phyloP scores from a whole-genome alignment of 1,139 yeast species.

The Suhomyces coccinellae region DNA sequence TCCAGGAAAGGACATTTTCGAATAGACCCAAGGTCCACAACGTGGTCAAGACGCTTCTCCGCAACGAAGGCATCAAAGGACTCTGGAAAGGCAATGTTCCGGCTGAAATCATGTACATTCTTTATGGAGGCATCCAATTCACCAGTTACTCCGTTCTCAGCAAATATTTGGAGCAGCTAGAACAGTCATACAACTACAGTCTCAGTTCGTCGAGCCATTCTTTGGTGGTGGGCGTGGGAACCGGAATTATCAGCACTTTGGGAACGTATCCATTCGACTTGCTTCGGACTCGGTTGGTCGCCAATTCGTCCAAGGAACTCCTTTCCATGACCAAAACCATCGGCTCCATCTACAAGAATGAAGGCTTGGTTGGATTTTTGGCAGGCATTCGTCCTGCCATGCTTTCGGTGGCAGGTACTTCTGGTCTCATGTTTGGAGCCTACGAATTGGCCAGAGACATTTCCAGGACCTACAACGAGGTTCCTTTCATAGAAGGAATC shows the following conservation, averaged over 20 bases:
- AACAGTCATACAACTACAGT: conserved; percentile 23
- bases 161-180: conserved; percentile 33
- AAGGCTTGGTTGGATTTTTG: conserved; percentile 61
- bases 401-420: conserved; percentile 60
- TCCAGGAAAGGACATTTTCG: conserved; percentile 36
- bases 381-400: conserved; percentile 66
- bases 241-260: conserved; percentile 75
- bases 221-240: conserved; percentile 67
- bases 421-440: conserved; percentile 69
- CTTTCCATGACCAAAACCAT: conserved; percentile 48
- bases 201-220: conserved; percentile 47
- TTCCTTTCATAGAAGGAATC: conserved; percentile 56
- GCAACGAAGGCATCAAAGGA: conserved; percentile 45
- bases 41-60: conserved; percentile 27
- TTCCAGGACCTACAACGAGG: conserved; percentile 23
- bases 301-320: conserved; percentile 47
- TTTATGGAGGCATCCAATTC: conserved; percentile 87
- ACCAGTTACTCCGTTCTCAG: conserved; percentile 64
- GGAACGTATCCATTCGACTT: conserved; percentile 87
- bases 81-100: conserved; percentile 97
- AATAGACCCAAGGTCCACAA: conserved; percentile 36
- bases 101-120: conserved; percentile 79
- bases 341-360: conserved; percentile 39
- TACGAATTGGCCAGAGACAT: conserved; percentile 52
- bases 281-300: conserved; percentile 79